These are phyloP conservation scores for Cicer cuneatum DNA, from an alignment of 306 rosid genomes.

Conservation along the genomic window DNA sequence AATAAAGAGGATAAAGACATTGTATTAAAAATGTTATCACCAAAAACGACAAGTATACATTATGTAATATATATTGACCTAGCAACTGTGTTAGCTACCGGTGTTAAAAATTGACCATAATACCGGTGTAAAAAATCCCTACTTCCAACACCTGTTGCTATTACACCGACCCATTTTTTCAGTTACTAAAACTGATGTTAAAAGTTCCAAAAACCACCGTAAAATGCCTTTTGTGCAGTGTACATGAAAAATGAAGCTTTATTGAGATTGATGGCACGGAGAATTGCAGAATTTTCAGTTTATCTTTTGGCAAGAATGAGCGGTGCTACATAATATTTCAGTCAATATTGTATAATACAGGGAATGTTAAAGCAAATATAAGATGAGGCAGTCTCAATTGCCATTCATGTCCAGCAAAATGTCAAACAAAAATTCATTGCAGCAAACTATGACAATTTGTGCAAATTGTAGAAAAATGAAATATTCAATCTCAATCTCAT, in stretches of 20 bases:
- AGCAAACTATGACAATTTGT: not conserved
- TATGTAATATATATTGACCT: not conserved
- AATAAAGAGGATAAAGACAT: not conserved
- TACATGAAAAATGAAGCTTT: constrained; percentile 7
- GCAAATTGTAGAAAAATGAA: not conserved
- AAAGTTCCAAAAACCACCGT: too few species aligned
- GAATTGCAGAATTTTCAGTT: not conserved
- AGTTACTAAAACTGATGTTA: too few species aligned
- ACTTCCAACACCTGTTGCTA: too few species aligned
- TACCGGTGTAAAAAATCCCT: too few species aligned
- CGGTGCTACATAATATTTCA: not conserved
- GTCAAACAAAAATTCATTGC: not conserved
- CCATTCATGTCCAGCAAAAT: constrained; percentile 3
- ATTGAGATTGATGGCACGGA: not conserved
- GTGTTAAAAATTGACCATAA: too few species aligned
- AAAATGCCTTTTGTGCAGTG: too few species aligned
- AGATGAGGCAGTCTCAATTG: not conserved
- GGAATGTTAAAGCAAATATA: not conserved
- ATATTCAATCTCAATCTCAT: not conserved
- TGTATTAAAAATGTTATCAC: not conserved
- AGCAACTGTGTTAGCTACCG: too few species aligned
- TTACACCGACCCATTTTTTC: too few species aligned
- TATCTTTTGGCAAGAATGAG: not conserved
- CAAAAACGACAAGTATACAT: not conserved
- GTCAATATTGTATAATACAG: not conserved